phyloP scores from a whole-genome alignment of 2,329 filamentous ascomycete species.

The Tolypocladium sp. region DNA sequence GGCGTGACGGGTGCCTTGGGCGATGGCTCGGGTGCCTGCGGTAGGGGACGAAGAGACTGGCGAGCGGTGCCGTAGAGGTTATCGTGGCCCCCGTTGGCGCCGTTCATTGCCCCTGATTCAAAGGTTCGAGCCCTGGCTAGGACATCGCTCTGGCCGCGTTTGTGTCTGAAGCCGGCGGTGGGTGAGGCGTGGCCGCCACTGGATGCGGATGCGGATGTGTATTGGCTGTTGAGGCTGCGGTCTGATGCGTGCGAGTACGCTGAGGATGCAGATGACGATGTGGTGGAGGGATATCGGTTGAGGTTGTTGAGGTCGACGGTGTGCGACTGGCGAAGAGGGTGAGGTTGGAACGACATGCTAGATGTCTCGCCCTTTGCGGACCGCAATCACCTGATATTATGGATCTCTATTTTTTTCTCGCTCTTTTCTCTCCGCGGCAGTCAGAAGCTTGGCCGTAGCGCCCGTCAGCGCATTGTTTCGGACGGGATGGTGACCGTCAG shows the following conservation, averaged over 20 bases:
- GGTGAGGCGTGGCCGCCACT: constrained; percentile 38
- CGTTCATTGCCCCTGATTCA: constrained; percentile 32
- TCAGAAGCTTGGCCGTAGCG: constrained; percentile 9
- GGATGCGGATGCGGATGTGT: constrained; percentile 66
- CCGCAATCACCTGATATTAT: constrained; percentile 4
- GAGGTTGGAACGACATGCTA: constrained; percentile 47
- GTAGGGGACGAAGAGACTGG: constrained; percentile 67
- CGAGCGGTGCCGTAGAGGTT: constrained; percentile 64
- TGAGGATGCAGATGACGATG: constrained; percentile 63
- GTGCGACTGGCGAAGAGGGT: constrained; percentile 49
- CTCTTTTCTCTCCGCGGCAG: constrained; percentile 1
- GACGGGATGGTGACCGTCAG: constrained; percentile 9
- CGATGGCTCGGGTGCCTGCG: constrained; percentile 50
- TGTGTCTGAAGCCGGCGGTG: constrained; percentile 44
- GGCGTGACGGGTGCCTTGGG: constrained; percentile 27
- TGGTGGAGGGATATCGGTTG: constrained; percentile 58
- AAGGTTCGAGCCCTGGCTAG: constrained; percentile 42
- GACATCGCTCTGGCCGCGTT: constrained; percentile 68
- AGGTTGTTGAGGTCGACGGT: constrained; percentile 37
- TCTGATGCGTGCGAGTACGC: constrained; percentile 54
- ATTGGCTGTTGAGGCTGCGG: constrained; percentile 49
- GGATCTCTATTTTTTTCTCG: not conserved
- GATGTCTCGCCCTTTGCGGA: constrained; percentile 12
- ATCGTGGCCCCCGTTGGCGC: constrained; percentile 38
- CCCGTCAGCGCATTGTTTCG: constrained; percentile 22